Evolutionary conservation across 768 basidiomycete species (phyloP).

Genomic region (Myochromella boudieri): DNA sequence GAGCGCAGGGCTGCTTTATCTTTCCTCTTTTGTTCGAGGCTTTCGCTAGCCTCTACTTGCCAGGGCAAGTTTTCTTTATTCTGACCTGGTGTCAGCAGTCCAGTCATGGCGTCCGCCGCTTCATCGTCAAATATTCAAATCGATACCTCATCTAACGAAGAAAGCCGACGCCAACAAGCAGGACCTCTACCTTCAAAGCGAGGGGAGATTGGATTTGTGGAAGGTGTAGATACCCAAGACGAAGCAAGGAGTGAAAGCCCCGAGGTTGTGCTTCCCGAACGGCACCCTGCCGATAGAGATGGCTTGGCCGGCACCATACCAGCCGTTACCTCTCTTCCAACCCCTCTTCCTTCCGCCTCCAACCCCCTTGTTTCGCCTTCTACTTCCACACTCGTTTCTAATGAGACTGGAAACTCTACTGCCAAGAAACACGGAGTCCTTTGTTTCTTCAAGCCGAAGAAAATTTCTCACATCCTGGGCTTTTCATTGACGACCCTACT

Average conservation of each 20-base stretch:
- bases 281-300: constrained; percentile 49
- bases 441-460: constrained; percentile 39
- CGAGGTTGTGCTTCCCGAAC: constrained; percentile 33
- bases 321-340: not conserved
- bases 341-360: constrained; percentile 4
- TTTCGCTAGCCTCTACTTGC: constrained; percentile 30
- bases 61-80: constrained; percentile 37
- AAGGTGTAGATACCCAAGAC: constrained; percentile 32
- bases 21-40: constrained; percentile 14
- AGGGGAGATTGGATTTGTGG: constrained; percentile 65
- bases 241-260: constrained; percentile 17
- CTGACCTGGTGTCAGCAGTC: constrained; percentile 19
- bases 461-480: constrained; percentile 38
- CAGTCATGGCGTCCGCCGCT: constrained; percentile 28
- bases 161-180: constrained; percentile 47
- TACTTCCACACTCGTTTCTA: constrained; percentile 15
- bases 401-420: constrained; percentile 20
- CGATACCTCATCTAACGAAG: constrained; percentile 12
- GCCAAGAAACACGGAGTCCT: constrained; percentile 34
- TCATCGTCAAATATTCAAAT: constrained; percentile 18
- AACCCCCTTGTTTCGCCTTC: constrained; percentile 19
- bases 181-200: constrained; percentile 62
- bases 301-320: constrained; percentile 14
- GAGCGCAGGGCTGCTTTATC: constrained; percentile 12
- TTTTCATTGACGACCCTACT: constrained; percentile 45